A percentile compares a stretch with the other conserved stretches of the same genome.
Conservation (phyloP, 352 stramenopile genomes). For the Pythium graminicola region DNA sequence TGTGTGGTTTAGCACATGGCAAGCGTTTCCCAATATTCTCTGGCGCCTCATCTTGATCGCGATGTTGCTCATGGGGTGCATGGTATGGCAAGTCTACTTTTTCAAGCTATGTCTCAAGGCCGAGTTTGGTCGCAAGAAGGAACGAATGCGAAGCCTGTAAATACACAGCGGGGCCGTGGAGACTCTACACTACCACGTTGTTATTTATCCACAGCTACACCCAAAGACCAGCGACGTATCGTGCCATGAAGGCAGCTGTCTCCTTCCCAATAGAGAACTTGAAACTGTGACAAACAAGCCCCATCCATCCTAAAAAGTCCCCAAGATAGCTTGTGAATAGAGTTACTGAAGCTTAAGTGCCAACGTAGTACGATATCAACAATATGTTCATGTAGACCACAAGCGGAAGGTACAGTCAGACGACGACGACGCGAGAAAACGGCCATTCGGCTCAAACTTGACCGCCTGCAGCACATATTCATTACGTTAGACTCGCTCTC, state of each 20-base stretch:
- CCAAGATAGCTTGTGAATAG: conserved; percentile 4
- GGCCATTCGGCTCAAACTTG: conserved; percentile 84
- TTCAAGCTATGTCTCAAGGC: conserved; percentile 59
- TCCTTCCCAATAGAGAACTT: too few species aligned
- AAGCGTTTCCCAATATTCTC: conserved; percentile 66
- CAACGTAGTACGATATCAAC: background rate
- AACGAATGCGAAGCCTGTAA: conserved; percentile 68
- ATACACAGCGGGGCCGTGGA: background rate
- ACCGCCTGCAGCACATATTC: conserved; percentile 66
- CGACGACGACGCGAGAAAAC: conserved; percentile 86
- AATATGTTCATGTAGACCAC: conserved; percentile 47
- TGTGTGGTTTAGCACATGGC: conserved; percentile 78
- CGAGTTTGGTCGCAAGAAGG: conserved; percentile 76
- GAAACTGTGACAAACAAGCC: too few species aligned
- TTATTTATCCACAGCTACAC: conserved; percentile 8
- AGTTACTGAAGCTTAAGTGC: conserved; percentile 1
- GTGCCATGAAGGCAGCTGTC: too few species aligned
- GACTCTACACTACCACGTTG: background rate
- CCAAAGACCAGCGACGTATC: too few species aligned
- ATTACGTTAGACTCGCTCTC: too few species aligned
- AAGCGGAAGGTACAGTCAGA: conserved; percentile 92
- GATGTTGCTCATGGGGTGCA: conserved; percentile 41
- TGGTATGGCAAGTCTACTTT: conserved; percentile 60
- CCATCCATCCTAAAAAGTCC: too few species aligned
- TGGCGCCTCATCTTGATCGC: conserved; percentile 65